phyloP scores from a whole-genome alignment of 768 basidiomycete genomes.

The Termitomyces sp. region DNA sequence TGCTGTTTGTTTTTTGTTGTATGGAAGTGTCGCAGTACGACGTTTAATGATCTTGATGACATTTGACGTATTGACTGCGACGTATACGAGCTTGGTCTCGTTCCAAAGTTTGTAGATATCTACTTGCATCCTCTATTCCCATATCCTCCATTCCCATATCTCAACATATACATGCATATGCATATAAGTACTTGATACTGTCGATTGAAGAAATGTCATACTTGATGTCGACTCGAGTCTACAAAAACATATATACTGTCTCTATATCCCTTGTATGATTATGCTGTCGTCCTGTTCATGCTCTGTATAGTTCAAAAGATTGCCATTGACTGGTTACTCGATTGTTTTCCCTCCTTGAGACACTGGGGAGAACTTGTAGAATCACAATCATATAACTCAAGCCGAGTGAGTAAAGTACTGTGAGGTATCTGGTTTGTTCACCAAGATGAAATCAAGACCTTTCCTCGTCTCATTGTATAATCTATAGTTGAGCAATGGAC shows the following conservation, averaged over 20 bases:
- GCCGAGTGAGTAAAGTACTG: no score
- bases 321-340: not conserved
- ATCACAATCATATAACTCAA: no score
- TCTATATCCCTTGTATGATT: not conserved
- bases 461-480: no score
- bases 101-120: not conserved
- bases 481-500: no score
- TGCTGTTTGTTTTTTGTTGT: not conserved
- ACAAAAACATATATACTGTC: not conserved
- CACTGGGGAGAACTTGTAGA: no score
- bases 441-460: no score
- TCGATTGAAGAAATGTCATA: not conserved
- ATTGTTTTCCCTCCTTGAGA: not conserved
- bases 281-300: not conserved
- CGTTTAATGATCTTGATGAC: constrained; percentile 15
- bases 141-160: not conserved
- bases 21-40: constrained; percentile 4
- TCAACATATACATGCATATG: not conserved
- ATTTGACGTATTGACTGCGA: constrained; percentile 2
- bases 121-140: not conserved
- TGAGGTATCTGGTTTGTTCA: no score
- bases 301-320: not conserved
- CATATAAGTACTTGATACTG: not conserved
- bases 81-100: constrained; percentile 8
- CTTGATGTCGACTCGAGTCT: not conserved